These are phyloP conservation scores for Cornus controversa DNA, from an alignment of 148 eudicot species.

Conservation along the genomic window DNA sequence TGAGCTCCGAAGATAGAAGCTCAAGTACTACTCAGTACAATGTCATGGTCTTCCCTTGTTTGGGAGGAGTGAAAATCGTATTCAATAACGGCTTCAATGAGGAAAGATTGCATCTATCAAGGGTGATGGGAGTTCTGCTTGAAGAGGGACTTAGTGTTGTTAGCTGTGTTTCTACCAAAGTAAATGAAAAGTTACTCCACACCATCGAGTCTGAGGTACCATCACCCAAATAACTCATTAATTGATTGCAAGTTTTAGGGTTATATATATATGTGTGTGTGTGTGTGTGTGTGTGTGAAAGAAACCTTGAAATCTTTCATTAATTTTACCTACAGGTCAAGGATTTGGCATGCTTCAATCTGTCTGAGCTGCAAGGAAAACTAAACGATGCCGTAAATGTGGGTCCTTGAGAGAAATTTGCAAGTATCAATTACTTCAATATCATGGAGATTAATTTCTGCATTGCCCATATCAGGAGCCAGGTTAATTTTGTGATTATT, in stretches of 20 bases:
- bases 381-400: not conserved
- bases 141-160: constrained; percentile 39
- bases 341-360: not conserved
- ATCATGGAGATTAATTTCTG: not conserved
- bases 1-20: not conserved
- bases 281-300: not conserved
- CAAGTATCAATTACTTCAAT: not conserved
- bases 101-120: constrained; percentile 24
- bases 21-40: not conserved
- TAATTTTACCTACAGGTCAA: not conserved
- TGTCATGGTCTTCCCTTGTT: constrained; percentile 8
- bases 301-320: not conserved
- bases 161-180: constrained; percentile 34
- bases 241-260: not conserved
- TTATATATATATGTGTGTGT: not conserved
- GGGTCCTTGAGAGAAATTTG: not conserved
- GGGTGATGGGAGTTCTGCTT: constrained; percentile 23
- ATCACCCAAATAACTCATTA: not conserved
- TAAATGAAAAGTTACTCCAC: constrained; percentile 26
- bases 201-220: constrained; percentile 43
- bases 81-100: constrained; percentile 20
- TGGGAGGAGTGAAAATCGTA: constrained; percentile 33
- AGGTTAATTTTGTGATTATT: not conserved
- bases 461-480: not conserved
- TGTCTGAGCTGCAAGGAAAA: not conserved